Evolutionary conservation across 345 rosid genomes (phyloP).

Genomic region (Odontarrhena argentea): DNA sequence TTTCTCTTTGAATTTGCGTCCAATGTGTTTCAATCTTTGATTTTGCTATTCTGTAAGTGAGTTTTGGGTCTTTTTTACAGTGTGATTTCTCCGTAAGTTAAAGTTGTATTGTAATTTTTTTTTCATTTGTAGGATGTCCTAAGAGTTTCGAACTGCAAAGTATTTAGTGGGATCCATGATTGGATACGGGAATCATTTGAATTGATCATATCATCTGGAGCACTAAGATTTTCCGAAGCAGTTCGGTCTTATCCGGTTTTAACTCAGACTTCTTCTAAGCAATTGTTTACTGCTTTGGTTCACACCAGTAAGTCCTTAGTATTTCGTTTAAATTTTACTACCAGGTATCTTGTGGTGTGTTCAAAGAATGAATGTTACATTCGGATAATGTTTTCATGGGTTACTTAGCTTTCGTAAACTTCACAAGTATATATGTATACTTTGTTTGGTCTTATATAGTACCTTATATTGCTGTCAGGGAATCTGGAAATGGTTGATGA

Average conservation of each 20-base stretch:
- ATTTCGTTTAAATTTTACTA: neutral
- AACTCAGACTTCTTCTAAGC: conserved; percentile 60
- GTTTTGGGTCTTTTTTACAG: neutral
- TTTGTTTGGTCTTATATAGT: neutral
- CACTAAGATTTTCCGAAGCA: conserved; percentile 51
- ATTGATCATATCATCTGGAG: conserved; percentile 49
- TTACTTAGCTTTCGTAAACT: neutral
- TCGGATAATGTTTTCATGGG: conserved; percentile 9
- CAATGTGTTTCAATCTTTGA: conserved; percentile 5
- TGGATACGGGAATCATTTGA: conserved; percentile 76
- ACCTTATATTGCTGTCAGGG: conserved; percentile 48
- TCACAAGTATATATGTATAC: conserved; percentile 10
- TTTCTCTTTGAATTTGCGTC: neutral
- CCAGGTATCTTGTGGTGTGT: neutral
- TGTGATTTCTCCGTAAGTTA: conserved; percentile 8
- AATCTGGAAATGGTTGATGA: conserved; percentile 97
- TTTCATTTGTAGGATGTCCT: conserved; percentile 66
- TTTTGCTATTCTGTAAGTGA: neutral
- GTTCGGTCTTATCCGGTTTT: conserved; percentile 62
- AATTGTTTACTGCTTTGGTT: conserved; percentile 69
- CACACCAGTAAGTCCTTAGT: conserved; percentile 72
- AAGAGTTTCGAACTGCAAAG: conserved; percentile 50
- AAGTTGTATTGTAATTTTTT: neutral
- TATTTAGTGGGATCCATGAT: conserved; percentile 59
- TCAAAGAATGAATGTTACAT: neutral